A percentile compares a stretch with the other conserved stretches of the same genome.
phyloP scores from a whole-genome alignment of 192 early-diverging fungal genomes.

The Tieghemiomyces parasiticus region DNA sequence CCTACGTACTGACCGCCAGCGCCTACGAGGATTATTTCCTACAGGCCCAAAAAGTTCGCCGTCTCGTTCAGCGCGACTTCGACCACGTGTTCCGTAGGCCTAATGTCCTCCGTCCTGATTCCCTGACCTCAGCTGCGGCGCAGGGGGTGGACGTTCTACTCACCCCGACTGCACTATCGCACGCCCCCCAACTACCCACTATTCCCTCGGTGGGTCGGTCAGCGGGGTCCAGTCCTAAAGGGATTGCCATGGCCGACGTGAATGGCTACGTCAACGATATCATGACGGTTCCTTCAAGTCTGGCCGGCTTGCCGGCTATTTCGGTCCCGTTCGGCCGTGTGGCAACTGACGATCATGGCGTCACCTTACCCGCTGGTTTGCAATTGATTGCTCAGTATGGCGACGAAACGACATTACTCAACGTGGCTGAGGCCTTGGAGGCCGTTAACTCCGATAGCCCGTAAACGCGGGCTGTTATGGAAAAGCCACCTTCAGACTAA shows the following conservation, averaged over 20 bases:
- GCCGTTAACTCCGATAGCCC: too few species aligned
- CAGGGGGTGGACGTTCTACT: slow-evolving; percentile 53
- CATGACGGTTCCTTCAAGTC: slow-evolving; percentile 73
- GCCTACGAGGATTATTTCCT: slow-evolving; percentile 54
- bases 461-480: too few species aligned
- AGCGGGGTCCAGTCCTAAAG: neutral
- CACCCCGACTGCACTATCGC: slow-evolving; percentile 59
- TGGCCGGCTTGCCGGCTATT: slow-evolving; percentile 69
- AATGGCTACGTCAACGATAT: slow-evolving; percentile 72
- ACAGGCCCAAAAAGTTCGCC: slow-evolving; percentile 70
- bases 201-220: slow-evolving; percentile 11
- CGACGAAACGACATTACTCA: slow-evolving; percentile 46
- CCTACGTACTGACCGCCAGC: slow-evolving; percentile 62
- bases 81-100: slow-evolving; percentile 47
- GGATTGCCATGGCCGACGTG: slow-evolving; percentile 19
- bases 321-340: slow-evolving; percentile 39
- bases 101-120: slow-evolving; percentile 31
- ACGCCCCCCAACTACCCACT: slow-evolving; percentile 60
- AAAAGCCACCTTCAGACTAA: too few species aligned
- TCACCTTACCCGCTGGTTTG: slow-evolving; percentile 50
- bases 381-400: slow-evolving; percentile 83
- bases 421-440: slow-evolving; percentile 27
- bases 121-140: slow-evolving; percentile 1
- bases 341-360: neutral
- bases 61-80: slow-evolving; percentile 64